phyloP scores from a whole-genome alignment of 345 rosid species.

The Rhodamnia argentea region DNA sequence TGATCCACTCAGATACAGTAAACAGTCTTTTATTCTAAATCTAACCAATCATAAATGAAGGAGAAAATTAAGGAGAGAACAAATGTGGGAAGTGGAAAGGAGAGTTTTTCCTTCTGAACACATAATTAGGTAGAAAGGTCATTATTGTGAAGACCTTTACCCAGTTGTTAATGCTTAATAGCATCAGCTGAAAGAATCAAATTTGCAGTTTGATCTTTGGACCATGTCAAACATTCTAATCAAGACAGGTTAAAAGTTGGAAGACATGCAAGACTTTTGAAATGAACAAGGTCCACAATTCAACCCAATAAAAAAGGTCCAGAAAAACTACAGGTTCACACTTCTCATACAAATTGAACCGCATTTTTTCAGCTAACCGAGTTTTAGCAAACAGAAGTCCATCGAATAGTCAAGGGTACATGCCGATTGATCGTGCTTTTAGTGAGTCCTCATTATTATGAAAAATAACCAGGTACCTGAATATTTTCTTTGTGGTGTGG shows the following conservation, averaged over 20 bases:
- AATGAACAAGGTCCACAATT: neutral
- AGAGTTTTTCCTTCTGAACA: neutral
- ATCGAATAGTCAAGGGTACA: neutral
- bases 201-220: neutral
- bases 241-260: neutral
- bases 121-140: neutral
- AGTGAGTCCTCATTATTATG: neutral
- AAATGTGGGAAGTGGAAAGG: neutral
- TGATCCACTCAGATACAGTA: neutral
- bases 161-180: neutral
- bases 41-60: neutral
- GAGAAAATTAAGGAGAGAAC: neutral
- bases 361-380: neutral
- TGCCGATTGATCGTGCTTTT: neutral
- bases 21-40: neutral
- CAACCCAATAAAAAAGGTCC: neutral
- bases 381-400: neutral
- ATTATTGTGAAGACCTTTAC: neutral
- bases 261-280: neutral
- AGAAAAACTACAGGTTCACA: neutral
- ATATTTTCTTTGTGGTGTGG: conserved; percentile 81
- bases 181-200: neutral
- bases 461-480: conserved; percentile 36
- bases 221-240: neutral
- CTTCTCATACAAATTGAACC: neutral